Conservation (phyloP, 1,139 yeast species). For the Blastobotrys illinoisensis region DNA sequence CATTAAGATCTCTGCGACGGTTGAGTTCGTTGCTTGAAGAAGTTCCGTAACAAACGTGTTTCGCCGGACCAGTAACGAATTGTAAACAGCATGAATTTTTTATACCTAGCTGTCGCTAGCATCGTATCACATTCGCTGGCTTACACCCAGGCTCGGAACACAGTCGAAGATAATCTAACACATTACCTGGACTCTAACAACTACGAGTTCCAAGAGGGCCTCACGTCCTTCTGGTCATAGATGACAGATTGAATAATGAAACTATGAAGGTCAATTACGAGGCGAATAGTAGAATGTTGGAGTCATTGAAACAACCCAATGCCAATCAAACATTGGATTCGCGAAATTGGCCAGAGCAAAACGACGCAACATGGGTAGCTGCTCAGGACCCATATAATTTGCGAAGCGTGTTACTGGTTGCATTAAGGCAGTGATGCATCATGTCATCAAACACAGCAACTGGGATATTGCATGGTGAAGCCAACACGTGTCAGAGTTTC, state of each 20-base stretch:
- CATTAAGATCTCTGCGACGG: no score
- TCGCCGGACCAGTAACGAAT: no score
- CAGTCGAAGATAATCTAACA: background rate
- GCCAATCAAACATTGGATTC: background rate
- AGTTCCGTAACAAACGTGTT: no score
- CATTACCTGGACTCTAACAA: background rate
- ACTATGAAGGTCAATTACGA: background rate
- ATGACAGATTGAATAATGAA: background rate
- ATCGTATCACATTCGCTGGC: background rate
- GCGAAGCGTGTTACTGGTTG: background rate
- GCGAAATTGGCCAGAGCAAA: background rate
- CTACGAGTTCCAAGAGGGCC: background rate
- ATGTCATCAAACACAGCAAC: background rate
- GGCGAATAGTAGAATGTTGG: background rate
- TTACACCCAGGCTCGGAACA: background rate
- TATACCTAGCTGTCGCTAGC: background rate
- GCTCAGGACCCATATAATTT: background rate
- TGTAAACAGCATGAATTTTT: background rate
- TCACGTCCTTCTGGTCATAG: background rate
- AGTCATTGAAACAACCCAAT: background rate
- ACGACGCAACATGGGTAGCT: background rate
- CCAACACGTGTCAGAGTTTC: background rate
- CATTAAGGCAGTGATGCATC: background rate
- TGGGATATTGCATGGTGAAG: background rate
- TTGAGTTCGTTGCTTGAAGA: no score